These are phyloP conservation scores for Helianthus tuberosus DNA, from an alignment of 129 eudicot species.

Conservation along the genomic window DNA sequence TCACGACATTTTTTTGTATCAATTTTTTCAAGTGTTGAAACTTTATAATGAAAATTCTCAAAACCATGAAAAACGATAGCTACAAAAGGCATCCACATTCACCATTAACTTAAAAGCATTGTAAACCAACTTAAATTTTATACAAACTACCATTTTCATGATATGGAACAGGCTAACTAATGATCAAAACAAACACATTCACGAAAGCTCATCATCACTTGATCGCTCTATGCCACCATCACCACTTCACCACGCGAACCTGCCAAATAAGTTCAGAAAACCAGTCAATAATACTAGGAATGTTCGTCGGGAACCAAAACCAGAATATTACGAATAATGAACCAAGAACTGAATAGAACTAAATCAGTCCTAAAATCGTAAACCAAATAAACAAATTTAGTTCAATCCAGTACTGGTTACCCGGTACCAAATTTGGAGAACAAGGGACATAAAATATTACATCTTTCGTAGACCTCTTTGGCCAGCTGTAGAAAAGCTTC, in stretches of 20 bases:
- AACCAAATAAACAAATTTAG: neutral
- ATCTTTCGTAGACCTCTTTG: constrained; percentile 56
- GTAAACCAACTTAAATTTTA: neutral
- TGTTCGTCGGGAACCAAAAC: neutral
- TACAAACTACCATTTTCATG: constrained; percentile 24
- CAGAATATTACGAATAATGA: neutral
- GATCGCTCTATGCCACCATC: constrained; percentile 32
- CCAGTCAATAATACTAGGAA: neutral
- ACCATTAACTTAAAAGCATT: neutral
- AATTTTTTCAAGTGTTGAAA: neutral
- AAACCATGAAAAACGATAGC: neutral
- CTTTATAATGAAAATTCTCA: neutral
- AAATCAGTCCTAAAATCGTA: neutral
- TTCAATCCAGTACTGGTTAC: too few species aligned
- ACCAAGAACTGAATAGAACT: neutral
- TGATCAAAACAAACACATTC: constrained; percentile 15
- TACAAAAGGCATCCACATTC: constrained; percentile 1
- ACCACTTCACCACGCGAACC: constrained; percentile 55
- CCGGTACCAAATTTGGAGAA: neutral
- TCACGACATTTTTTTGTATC: neutral
- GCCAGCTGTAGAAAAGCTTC: constrained; percentile 55
- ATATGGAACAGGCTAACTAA: constrained; percentile 17
- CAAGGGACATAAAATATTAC: constrained; percentile 35
- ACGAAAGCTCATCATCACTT: neutral
- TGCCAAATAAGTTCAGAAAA: constrained; percentile 12